Base-by-base conservation (phyloP, 202 grass and related monocot genomes). In the Dendrocalamus latiflorus region DNA sequence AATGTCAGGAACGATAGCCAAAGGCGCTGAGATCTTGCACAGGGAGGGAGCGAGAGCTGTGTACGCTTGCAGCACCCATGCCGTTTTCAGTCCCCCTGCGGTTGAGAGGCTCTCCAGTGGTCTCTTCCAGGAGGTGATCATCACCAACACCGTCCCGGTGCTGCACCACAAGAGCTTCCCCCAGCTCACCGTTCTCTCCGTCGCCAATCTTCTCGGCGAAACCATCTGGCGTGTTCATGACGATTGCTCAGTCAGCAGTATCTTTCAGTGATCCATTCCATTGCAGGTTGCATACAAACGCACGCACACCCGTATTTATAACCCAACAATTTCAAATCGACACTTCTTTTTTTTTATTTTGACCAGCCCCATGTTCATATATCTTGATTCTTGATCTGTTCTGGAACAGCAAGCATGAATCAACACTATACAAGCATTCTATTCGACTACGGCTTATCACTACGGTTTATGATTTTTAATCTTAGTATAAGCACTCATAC, bases 151-250 rank as follows among this genome's bases (percentile, higher is more conserved):
- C 38, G 83, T 94, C 10, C 91, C 91, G 1, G 74, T 97, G n/a
- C 11, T 76, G 34, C 84, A 86, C 28, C 84, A 86, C 37, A 82
- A 94, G 55, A 86, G 57, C 64, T 94, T 92, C 85, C 87, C 91
- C 37, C 87, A 97, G 76, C 86, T 94, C 68, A 97, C 94, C 38
- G 79, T 97, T 42, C 94, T 93, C 79, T 97, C 94, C 48, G 91
- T 91, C 56, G 91, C 94, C 49, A 97, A 97, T 84, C 83, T 97
- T 51, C 87, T 97, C 75, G 89, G 89, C 51, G 94, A 94, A 48
- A 97, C 91, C 48, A 97, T 97, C 66, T 97, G 94, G 91, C 88
- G 89, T 38, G 89, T 97, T 15, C 91, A 97, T 58, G 91, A 94
- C 43, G 87, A 97, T 2, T 92, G 87, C 81, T 97, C 91, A 6